A percentile compares a stretch with the other conserved stretches of the same genome.
These are phyloP conservation scores for Noccaea caerulescens DNA, from an alignment of 345 rosid genomes.

Conservation along the genomic window DNA sequence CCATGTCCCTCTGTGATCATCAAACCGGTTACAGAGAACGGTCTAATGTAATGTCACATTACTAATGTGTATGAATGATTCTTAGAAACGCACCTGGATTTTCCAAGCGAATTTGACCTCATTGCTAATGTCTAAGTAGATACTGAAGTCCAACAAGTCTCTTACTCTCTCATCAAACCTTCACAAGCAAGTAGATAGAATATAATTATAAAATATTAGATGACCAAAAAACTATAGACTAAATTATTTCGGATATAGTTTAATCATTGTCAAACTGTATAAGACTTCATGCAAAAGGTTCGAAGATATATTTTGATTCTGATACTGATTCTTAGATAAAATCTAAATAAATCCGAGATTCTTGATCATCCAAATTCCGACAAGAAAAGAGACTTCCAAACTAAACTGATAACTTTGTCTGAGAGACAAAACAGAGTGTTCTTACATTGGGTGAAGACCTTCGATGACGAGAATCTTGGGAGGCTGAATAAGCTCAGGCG, in stretches of 20 bases:
- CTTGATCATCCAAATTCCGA: conserved; percentile 37
- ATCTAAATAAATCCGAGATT: conserved; percentile 26
- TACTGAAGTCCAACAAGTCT: conserved; percentile 85
- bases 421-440: conserved; percentile 30
- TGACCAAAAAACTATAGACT: conserved; percentile 16
- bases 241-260: conserved; percentile 16
- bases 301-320: neutral
- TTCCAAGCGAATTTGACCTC: conserved; percentile 99
- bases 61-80: neutral
- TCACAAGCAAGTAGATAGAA: conserved; percentile 27
- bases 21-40: neutral
- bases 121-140: conserved; percentile 96
- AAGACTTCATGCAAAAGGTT: conserved; percentile 31
- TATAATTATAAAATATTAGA: conserved; percentile 5
- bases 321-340: conserved; percentile 18
- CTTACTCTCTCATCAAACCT: conserved; percentile 94
- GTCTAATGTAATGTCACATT: neutral
- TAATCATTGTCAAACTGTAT: conserved; percentile 3
- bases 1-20: conserved; percentile 89
- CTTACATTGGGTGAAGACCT: conserved; percentile 98
- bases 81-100: conserved; percentile 50
- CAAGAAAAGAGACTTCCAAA: conserved; percentile 21
- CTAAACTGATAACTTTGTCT: conserved; percentile 8
- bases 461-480: conserved; percentile 98
- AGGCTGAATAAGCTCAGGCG: conserved; percentile 90